A percentile compares a stretch with the other conserved stretches of the same genome.
phyloP scores from a whole-genome alignment of 2,329 filamentous ascomycete species.

The Cordyceps cicadae region DNA sequence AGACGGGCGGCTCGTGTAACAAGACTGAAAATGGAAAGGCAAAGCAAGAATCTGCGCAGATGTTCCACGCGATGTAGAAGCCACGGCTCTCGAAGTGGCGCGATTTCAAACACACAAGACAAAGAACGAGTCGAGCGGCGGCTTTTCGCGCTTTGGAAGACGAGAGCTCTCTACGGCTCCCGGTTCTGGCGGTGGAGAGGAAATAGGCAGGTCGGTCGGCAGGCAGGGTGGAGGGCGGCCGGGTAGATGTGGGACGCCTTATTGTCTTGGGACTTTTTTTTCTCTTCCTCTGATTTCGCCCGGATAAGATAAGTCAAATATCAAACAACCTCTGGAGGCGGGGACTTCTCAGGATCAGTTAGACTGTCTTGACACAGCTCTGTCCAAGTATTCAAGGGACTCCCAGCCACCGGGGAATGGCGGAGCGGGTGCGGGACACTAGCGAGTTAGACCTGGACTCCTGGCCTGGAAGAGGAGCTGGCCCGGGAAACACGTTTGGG shows the following conservation, averaged over 20 bases:
- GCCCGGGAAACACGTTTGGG: conserved; percentile 2
- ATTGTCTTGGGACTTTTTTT: not conserved
- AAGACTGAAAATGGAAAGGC: not conserved
- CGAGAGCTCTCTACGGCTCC: not conserved
- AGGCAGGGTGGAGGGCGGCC: not conserved
- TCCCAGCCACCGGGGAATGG: conserved; percentile 7
- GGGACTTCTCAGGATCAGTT: not conserved
- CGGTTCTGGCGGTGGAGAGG: conserved; percentile 11
- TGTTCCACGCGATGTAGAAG: not conserved
- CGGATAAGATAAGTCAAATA: not conserved
- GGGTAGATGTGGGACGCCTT: conserved; percentile 11
- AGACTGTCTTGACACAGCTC: not conserved
- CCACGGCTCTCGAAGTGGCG: not conserved
- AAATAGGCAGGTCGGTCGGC: not conserved
- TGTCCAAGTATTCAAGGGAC: conserved; percentile 3
- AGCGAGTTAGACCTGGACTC: conserved; percentile 2
- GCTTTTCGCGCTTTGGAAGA: conserved; percentile 2
- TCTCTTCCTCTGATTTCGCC: not conserved
- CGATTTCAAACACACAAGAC: not conserved
- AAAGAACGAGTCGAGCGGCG: not conserved
- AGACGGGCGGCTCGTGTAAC: not conserved
- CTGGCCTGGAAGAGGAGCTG: conserved; percentile 4
- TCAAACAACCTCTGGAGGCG: not conserved
- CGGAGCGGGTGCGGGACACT: conserved; percentile 5
- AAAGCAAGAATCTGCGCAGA: not conserved